phyloP scores from a whole-genome alignment of 306 rosid genomes.

The Vachellia collinsii region DNA sequence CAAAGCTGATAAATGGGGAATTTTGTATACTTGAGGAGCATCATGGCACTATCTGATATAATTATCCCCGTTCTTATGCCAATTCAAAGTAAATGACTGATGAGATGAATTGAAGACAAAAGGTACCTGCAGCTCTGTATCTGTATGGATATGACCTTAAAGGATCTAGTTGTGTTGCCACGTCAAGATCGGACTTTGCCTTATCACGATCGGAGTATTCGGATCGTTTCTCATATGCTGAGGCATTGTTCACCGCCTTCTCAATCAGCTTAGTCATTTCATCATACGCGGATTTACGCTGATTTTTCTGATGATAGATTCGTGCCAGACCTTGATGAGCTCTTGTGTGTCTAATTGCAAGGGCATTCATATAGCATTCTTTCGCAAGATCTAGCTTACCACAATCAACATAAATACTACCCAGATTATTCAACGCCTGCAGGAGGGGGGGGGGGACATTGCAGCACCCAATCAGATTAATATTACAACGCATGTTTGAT shows the following conservation, averaged over 20 bases:
- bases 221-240: conserved; percentile 88
- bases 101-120: conserved; percentile 14
- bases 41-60: neutral
- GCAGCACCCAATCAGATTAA: conserved; percentile 35
- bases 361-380: conserved; percentile 77
- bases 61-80: neutral
- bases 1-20: neutral
- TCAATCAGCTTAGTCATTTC: conserved; percentile 87
- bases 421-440: conserved; percentile 83
- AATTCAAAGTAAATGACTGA: conserved; percentile 7
- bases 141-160: conserved; percentile 82
- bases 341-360: conserved; percentile 85
- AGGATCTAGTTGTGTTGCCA: conserved; percentile 72
- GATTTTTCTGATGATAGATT: conserved; percentile 68
- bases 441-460: neutral
- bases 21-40: neutral
- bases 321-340: conserved; percentile 93
- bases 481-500: conserved; percentile 18
- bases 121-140: conserved; percentile 88
- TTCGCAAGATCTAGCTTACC: conserved; percentile 69
- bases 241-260: conserved; percentile 68
- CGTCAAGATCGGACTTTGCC: conserved; percentile 74
- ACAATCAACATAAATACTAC: conserved; percentile 76
- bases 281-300: conserved; percentile 69
- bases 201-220: conserved; percentile 79